Evolutionary conservation across 129 eudicot species (phyloP), one percentile per base, ranked within the genome.

Genomic region (Flaveria sonorensis): DNA sequence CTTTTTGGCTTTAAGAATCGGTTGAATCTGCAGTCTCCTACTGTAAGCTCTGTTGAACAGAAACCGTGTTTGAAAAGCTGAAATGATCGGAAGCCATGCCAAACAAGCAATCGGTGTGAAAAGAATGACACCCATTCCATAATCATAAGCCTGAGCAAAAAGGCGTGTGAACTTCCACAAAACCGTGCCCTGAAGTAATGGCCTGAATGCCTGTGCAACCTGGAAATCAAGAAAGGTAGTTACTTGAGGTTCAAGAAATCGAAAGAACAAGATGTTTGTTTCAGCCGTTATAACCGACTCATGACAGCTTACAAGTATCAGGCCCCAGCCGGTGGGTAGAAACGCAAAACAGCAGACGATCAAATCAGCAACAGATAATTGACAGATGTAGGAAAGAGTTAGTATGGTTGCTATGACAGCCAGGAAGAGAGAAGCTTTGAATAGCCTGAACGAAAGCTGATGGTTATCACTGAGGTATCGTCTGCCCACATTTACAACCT

Each of bases 291-390:
- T 2, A 16, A 9, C 4, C 8, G 24, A 75, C 5, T 68, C 23
- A 10, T 12, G 15, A 24, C 52, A 72, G 68, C 93, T 90, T 80
- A 90, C 98, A 85, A 93, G 70, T 45, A 93, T 93, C 75, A 93
- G 81, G 45, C 98, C 98, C 98, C 98, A 93, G 10, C 97, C 98
- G 3, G 98, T 93, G 5, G 98, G 98, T 15, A 93, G 73, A 83
- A 93, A 93, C n/a, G 96, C 98, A 13, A 93, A 82, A 79, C 90
- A 90, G 79, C 98, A 90, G 12, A 90, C 91, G 6, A 88, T 52
- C 72, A 93, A 69, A 83, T 90, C 97, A 72, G 72, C 79, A 16
- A 81, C 19, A 1, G 98, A 90, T 66, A 90, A 86, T 70, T 82
- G 73, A 81, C 96, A 93, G 82, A 90, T 86, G 79, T 80, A 68